Evolutionary conservation across 2,329 filamentous ascomycete genomes (phyloP).

Genomic region (Aspergillaceae sp.): DNA sequence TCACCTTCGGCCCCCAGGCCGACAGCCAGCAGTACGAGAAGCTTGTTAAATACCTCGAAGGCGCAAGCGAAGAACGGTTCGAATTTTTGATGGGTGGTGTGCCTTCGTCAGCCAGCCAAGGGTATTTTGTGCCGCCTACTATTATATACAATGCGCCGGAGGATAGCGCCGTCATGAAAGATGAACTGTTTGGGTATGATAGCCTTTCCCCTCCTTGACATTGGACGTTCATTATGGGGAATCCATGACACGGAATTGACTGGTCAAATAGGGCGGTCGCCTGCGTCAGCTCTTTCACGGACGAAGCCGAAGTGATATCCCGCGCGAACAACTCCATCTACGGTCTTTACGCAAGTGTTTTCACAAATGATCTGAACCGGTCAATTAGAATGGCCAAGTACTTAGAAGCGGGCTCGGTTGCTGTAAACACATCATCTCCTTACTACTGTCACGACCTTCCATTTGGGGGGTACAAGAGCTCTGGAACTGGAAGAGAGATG

Average conservation of each 20-base stretch:
- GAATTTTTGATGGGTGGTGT: too few species aligned
- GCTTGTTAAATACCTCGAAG: too few species aligned
- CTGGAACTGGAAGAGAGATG: conserved; percentile 30
- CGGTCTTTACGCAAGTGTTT: conserved; percentile 6
- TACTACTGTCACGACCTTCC: not conserved
- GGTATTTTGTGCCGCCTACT: conserved; percentile 68
- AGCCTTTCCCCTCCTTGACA: not conserved
- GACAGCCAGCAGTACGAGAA: not conserved
- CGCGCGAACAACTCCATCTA: conserved; percentile 40
- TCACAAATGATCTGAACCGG: conserved; percentile 5
- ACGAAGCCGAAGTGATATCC: conserved; percentile 47
- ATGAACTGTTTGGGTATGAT: conserved; percentile 33
- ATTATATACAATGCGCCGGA: conserved; percentile 63
- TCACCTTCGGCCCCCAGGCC: not conserved
- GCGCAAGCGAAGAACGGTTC: too few species aligned
- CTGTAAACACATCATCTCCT: conserved; percentile 7
- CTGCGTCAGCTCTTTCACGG: conserved; percentile 18
- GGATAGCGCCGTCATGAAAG: conserved; percentile 21
- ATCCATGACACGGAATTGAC: too few species aligned
- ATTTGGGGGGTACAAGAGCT: conserved; percentile 27
- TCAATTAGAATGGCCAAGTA: conserved; percentile 5
- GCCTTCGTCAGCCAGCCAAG: conserved; percentile 19
- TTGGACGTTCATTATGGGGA: too few species aligned
- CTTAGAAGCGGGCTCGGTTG: conserved; percentile 4
- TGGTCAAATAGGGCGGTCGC: not conserved